Evolutionary conservation across 331 rosid species (phyloP), one percentile per base, ranked within the genome.

Genomic region (Quercus lobata): DNA sequence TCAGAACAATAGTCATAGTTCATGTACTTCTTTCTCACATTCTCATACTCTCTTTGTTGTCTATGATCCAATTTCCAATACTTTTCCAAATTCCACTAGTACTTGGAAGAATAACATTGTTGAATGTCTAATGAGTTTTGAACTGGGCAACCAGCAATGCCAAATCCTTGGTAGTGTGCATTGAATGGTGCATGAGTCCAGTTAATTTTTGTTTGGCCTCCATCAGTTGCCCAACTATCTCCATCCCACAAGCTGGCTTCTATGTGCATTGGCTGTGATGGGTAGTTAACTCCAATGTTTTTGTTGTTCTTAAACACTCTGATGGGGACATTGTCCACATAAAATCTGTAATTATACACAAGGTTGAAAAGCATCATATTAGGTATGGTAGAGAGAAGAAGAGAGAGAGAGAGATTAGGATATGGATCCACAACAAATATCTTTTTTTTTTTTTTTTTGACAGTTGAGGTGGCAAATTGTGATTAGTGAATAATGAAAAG

Each of bases 161-260:
- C 79, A 80, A 92, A 92, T 14, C 86, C 84, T 76, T 72, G 84
- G 8, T 72, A 88, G 49, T 75, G 37, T 14, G 94, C 97, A 79
- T 76, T 79, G 29, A 92, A 92, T 2, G 97, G 94, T 68, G 90
- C 86, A 49, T 74, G 81, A 53, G 18, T 57, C 91, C 91, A 92
- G 25, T 88, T 54, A 37, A 14, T 83, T 84, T 84, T 91, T 16
- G 52, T 21, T 57, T 15, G 22, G 15, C 93, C 95, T n/a, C 92
- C 97, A 57, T 88, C 83, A 18, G 94, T 86, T 68, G 97, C 92
- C 94, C 97, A 91, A 34, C 14, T 22, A 0, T 81, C 84, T 18
- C 90, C 94, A 68, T 88, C 56, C 97, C 94, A 90, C 62, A 85
- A 69, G 72, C 82, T 82, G 55, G 52, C 87, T 69, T 75, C 63